These are phyloP conservation scores for Kodamaea sp. DNA, from an alignment of 1,139 yeast species.

Conservation along the genomic window DNA sequence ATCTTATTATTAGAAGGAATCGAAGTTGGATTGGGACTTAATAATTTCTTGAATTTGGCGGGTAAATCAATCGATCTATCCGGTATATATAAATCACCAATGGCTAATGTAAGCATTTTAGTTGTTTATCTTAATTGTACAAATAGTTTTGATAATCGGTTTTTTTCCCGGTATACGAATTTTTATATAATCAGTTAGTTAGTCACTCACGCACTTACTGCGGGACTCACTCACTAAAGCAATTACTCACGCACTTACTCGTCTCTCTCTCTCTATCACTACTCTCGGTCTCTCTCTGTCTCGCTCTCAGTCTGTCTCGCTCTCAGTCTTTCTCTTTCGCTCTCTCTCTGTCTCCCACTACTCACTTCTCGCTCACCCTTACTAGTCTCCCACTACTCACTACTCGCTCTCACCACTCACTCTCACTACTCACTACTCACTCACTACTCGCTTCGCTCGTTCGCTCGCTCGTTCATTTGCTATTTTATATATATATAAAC, in stretches of 20 bases:
- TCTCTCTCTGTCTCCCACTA: not conserved
- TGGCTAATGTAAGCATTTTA: constrained; percentile 76
- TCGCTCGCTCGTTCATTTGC: not conserved
- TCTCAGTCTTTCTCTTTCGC: not conserved
- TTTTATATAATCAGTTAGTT: not conserved
- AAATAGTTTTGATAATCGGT: not conserved
- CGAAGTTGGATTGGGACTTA: constrained; percentile 48
- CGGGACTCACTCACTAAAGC: not conserved
- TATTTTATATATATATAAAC: not conserved
- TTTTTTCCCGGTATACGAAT: not conserved
- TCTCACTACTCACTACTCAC: not conserved
- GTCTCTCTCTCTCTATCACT: not conserved
- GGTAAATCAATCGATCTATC: constrained; percentile 69
- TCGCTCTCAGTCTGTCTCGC: not conserved
- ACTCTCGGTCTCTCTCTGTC: not conserved
- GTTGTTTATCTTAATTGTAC: not conserved
- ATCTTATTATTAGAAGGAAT: constrained; percentile 62
- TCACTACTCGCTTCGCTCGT: not conserved
- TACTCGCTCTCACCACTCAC: too few relatives aligned
- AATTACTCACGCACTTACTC: not conserved
- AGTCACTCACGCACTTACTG: not conserved
- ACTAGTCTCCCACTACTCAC: not conserved
- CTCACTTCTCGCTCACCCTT: too few relatives aligned
- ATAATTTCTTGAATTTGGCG: constrained; percentile 61
- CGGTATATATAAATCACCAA: constrained; percentile 89